Evolutionary conservation across 2,329 filamentous ascomycete genomes (phyloP).

Genomic region (Colletotrichum acutatum): DNA sequence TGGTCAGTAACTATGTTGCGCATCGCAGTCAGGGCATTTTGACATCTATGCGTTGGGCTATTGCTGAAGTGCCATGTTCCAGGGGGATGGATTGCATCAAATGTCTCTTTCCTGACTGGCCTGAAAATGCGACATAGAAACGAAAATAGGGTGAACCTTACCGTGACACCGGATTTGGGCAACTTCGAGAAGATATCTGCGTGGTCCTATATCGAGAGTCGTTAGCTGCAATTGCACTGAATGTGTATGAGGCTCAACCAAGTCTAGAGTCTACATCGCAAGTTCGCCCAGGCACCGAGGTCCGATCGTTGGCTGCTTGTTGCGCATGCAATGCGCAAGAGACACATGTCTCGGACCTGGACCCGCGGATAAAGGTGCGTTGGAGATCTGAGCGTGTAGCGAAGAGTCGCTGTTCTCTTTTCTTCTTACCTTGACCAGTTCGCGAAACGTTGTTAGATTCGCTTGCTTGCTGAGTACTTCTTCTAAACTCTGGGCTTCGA

Average conservation of each 20-base stretch:
- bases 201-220: constrained; percentile 47
- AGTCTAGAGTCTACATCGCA: not conserved
- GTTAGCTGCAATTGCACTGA: not conserved
- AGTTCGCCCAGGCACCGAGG: constrained; percentile 32
- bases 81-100: not conserved
- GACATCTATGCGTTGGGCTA: not conserved
- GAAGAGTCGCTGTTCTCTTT: not conserved
- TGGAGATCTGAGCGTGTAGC: not conserved
- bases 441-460: constrained; percentile 56
- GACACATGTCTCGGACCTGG: not conserved
- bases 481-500: constrained; percentile 48
- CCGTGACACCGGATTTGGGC: constrained; percentile 57
- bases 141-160: constrained; percentile 40
- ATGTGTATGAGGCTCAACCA: not conserved
- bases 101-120: not conserved
- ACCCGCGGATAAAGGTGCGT: not conserved
- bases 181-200: constrained; percentile 56
- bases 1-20: not conserved
- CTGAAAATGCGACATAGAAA: not conserved
- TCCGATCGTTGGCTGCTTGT: constrained; percentile 13
- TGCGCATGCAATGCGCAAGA: constrained; percentile 5
- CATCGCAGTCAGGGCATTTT: not conserved
- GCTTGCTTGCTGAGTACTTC: constrained; percentile 51
- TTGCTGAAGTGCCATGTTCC: not conserved
- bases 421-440: constrained; percentile 52